Base-by-base conservation (phyloP, 139 green algal species). In the Pleodorina starrii region DNA sequence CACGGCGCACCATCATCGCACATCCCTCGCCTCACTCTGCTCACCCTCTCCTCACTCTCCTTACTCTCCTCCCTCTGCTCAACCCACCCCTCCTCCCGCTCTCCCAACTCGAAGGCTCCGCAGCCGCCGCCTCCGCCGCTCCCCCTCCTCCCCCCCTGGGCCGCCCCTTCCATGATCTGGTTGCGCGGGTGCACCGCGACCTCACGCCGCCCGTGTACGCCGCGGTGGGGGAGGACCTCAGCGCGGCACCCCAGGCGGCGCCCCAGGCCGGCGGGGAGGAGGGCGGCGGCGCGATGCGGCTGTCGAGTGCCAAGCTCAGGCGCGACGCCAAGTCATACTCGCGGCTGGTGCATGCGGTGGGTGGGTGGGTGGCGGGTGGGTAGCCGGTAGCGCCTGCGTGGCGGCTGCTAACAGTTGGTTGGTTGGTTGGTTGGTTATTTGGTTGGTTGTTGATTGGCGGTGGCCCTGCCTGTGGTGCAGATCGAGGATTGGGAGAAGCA, bases 401-500 rank as follows among this genome's bases (percentile, higher is more conserved):
- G 9, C 9, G 25, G 21, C 54, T 12, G 54, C 3, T 21, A 25
- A 21, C 5, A 21, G 54, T 25, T 66, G 7, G 54, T 21, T 66
- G 21, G 9, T 66, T 7, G 54, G 54, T 5, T 9, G 54, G 7
- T 66, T 12, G 54, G 54, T 21, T 66, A 21, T 2, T 66, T 66
- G 36, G 68, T 43, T 12, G 27, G n/a, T 66, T 66, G 54, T 66
- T 66, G 3, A 21, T 66, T 12, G 29, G n/a, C n/a, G n/a, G n/a
- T n/a, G n/a, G n/a, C n/a, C n/a, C n/a, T n/a, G n/a, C n/a, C n/a
- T n/a, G n/a, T n/a, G n/a, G 16, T 57, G 36, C 69, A 84, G 75
- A 89, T 95, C 1, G 93, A 96, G 84, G 84, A 79, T 29, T 95
- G 89, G 88, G 93, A 96, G 91, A 82, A 85, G 74, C 91, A 94